These are phyloP conservation scores for Escallonia rubra DNA, from an alignment of 129 eudicot species.

Conservation along the genomic window DNA sequence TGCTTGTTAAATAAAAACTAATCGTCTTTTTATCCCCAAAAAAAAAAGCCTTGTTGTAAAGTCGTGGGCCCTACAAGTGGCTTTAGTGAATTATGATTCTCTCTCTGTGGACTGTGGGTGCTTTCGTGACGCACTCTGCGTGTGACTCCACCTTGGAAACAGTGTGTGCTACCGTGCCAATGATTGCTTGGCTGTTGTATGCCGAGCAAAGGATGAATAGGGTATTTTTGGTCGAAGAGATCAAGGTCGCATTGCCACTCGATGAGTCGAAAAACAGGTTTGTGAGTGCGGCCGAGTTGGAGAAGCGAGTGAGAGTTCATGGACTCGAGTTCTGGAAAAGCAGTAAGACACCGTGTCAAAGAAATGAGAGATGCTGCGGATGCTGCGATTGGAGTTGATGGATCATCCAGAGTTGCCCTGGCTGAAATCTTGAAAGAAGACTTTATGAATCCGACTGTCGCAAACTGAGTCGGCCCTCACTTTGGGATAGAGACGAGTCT, in stretches of 20 bases:
- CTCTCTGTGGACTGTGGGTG: slow-evolving; percentile 65
- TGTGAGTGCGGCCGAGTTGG: slow-evolving; percentile 40
- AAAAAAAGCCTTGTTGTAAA: slow-evolving; percentile 48
- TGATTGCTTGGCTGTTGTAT: slow-evolving; percentile 69
- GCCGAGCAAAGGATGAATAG: slow-evolving; percentile 64
- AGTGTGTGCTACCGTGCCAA: slow-evolving; percentile 50
- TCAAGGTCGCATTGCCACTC: slow-evolving; percentile 44
- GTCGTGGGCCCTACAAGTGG: slow-evolving; percentile 65
- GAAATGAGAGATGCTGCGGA: slow-evolving; percentile 35
- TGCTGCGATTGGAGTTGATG: slow-evolving; percentile 30
- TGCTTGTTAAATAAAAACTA: too few relatives aligned
- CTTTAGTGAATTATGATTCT: slow-evolving; percentile 35
- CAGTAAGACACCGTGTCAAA: slow-evolving; percentile 18
- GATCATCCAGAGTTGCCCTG: slow-evolving; percentile 38
- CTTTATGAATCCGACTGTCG: too few relatives aligned
- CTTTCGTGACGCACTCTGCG: slow-evolving; percentile 74
- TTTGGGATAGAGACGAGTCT: too few relatives aligned
- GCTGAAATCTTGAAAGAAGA: too few relatives aligned
- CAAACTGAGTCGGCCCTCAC: too few relatives aligned
- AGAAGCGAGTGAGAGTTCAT: slow-evolving; percentile 43
- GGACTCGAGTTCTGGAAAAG: slow-evolving; percentile 34
- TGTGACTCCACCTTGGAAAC: slow-evolving; percentile 71
- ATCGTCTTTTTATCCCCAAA: too few relatives aligned
- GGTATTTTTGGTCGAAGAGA: slow-evolving; percentile 46
- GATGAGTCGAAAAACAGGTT: slow-evolving; percentile 29